Evolutionary conservation across 2,329 filamentous ascomycete species (phyloP), one percentile per base, ranked within the genome.

Genomic region (Monilinia vaccinii-corymbosi): DNA sequence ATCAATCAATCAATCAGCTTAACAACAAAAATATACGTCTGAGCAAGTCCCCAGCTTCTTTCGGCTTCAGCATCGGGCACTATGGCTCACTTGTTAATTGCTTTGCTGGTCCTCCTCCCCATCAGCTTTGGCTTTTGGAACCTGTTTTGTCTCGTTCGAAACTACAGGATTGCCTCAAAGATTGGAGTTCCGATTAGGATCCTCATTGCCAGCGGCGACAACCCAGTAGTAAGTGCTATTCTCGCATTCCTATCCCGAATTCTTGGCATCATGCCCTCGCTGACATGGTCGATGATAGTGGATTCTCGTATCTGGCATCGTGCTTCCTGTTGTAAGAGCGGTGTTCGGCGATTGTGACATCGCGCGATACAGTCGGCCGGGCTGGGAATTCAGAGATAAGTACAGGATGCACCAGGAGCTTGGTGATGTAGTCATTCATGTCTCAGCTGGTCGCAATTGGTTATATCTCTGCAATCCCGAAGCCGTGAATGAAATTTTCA

Each of bases 141-240:
- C 2, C n/a, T 36, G 3, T 3, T 56, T 36, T 56, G 44, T 6
- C 44, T 56, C 6, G 6, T 56, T 21, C 32, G 14, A 11, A 56
- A 48, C 16, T 56, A 48, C 7, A 56, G 53, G 23, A 47, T 21
- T 56, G 44, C 53, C 0, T 13, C 3, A 21, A 25, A 21, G n/a
- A 56, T 47, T n/a, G 44, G 44, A 18, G 32, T 57, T 40, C 53
- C 44, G 7, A 16, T 57, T n/a, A 21, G 44, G 7, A 46, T 48
- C 11, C 44, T 48, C 10, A 40, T 57, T 47, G 53, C 53, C 21
- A 57, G 53, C 23, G 53, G 53, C 18, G 53, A 57, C 31, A 57
- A 57, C 18, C 53, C 44, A 36, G 53, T 48, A 28, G 53, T 40
- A 23, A 48, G 53, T 56, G 11, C 3, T 16, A 28, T 40, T 8